A percentile compares a stretch with the other conserved stretches of the same genome.
Evolutionary conservation across 805 yeast genomes (phyloP).

Genomic region (Metschnikowia reukaufii): DNA sequence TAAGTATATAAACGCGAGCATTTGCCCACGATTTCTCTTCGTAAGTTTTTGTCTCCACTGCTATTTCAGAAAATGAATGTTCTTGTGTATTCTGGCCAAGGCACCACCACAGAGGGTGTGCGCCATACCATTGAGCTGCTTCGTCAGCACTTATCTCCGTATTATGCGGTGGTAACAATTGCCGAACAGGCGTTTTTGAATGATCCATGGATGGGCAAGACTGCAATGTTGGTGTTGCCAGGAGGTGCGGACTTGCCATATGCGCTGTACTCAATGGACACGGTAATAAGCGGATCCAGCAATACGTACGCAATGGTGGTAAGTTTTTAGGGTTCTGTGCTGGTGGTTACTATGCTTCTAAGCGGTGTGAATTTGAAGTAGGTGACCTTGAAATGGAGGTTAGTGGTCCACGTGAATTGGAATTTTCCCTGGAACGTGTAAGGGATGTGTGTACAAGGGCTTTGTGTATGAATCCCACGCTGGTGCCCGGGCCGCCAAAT

Average conservation of each 20-base stretch:
- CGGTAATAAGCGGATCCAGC: conserved; percentile 59
- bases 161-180: conserved; percentile 80
- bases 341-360: conserved; percentile 85
- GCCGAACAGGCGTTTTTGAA: conserved; percentile 58
- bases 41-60: background rate
- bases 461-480: conserved; percentile 73
- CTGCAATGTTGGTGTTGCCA: conserved; percentile 80
- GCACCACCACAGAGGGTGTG: conserved; percentile 84
- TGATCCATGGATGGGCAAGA: conserved; percentile 83
- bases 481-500: conserved; percentile 65
- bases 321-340: conserved; percentile 87
- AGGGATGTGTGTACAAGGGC: conserved; percentile 82
- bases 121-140: conserved; percentile 79
- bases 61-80: conserved; percentile 17
- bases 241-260: conserved; percentile 97
- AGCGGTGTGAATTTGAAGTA: conserved; percentile 78
- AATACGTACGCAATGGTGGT: conserved; percentile 79
- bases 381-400: conserved; percentile 75
- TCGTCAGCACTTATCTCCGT: conserved; percentile 73
- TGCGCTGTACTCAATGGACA: conserved; percentile 70
- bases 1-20: too few relatives aligned
- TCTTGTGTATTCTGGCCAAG: conserved; percentile 47
- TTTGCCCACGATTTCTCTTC: background rate
- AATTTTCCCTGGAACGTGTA: conserved; percentile 78
- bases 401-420: conserved; percentile 79